A percentile compares a stretch with the other conserved stretches of the same genome.
Conservation (phyloP, 306 rosid genomes). For the Vigna unguiculata region DNA sequence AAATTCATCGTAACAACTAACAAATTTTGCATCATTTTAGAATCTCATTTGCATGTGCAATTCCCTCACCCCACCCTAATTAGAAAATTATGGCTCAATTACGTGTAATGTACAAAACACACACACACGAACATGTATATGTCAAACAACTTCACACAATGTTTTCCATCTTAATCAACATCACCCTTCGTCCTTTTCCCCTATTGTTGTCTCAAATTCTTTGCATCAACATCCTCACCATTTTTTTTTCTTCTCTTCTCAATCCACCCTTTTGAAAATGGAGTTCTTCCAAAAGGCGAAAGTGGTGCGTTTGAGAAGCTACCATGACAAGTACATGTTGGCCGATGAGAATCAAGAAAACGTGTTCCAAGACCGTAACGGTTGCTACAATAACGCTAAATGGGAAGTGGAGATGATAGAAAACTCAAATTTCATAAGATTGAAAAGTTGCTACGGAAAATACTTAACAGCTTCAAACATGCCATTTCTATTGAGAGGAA, state of each 20-base stretch:
- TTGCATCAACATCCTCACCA: not conserved
- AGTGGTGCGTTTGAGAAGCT: slow-evolving; percentile 71
- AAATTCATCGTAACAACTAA: slow-evolving; percentile 22
- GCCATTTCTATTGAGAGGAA: slow-evolving; percentile 69
- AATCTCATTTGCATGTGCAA: not conserved
- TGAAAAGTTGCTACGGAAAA: slow-evolving; percentile 74
- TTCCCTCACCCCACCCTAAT: not conserved
- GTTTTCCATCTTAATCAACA: not conserved
- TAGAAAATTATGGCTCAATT: not conserved
- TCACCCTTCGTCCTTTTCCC: not conserved
- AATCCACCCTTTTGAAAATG: slow-evolving; percentile 47
- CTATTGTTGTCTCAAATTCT: not conserved
- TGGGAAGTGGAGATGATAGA: slow-evolving; percentile 76
- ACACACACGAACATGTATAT: not conserved
- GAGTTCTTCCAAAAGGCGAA: slow-evolving; percentile 76
- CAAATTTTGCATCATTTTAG: slow-evolving; percentile 33
- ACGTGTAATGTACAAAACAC: slow-evolving; percentile 23
- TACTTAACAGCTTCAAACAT: slow-evolving; percentile 85
- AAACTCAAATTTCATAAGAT: slow-evolving; percentile 47
- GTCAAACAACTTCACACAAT: not conserved
- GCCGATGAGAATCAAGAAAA: slow-evolving; percentile 76
- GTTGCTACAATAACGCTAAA: slow-evolving; percentile 61
- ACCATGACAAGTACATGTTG: slow-evolving; percentile 80
- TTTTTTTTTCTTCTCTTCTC: not conserved
- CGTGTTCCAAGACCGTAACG: slow-evolving; percentile 77